These are phyloP conservation scores for Yamadazyma buinensis DNA, from an alignment of 1,139 yeast genomes.

Conservation along the genomic window DNA sequence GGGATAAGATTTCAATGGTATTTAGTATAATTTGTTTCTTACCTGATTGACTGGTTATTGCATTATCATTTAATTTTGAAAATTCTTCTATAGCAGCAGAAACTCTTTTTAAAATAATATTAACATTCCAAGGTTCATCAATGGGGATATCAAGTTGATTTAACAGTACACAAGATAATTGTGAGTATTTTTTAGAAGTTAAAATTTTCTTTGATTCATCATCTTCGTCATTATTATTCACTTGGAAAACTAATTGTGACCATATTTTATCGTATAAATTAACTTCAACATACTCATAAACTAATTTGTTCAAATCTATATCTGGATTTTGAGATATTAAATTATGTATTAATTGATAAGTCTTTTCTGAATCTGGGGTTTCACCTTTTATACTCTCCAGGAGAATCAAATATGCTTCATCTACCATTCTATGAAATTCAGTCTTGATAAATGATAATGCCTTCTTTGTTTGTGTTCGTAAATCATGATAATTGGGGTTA, in stretches of 20 bases:
- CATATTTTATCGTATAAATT: slow-evolving; percentile 65
- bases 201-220: slow-evolving; percentile 27
- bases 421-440: slow-evolving; percentile 34
- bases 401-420: slow-evolving; percentile 35
- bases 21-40: slow-evolving; percentile 53
- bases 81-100: slow-evolving; percentile 53
- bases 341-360: slow-evolving; percentile 29
- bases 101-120: slow-evolving; percentile 46
- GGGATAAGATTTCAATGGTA: slow-evolving; percentile 53
- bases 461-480: slow-evolving; percentile 30
- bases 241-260: slow-evolving; percentile 45
- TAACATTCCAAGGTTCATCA: slow-evolving; percentile 35
- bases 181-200: slow-evolving; percentile 33
- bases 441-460: slow-evolving; percentile 23
- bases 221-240: slow-evolving; percentile 29
- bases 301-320: slow-evolving; percentile 50
- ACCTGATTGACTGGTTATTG: slow-evolving; percentile 46
- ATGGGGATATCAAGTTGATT: slow-evolving; percentile 68
- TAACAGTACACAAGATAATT: slow-evolving; percentile 54
- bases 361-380: slow-evolving; percentile 34
- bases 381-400: slow-evolving; percentile 40
- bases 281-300: slow-evolving; percentile 69
- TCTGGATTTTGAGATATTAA: slow-evolving; percentile 36
- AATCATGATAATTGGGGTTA: slow-evolving; percentile 29
- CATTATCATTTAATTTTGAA: slow-evolving; percentile 41